phyloP scores from a whole-genome alignment of 2,329 filamentous ascomycete species.

The Akanthomyces lecanii region DNA sequence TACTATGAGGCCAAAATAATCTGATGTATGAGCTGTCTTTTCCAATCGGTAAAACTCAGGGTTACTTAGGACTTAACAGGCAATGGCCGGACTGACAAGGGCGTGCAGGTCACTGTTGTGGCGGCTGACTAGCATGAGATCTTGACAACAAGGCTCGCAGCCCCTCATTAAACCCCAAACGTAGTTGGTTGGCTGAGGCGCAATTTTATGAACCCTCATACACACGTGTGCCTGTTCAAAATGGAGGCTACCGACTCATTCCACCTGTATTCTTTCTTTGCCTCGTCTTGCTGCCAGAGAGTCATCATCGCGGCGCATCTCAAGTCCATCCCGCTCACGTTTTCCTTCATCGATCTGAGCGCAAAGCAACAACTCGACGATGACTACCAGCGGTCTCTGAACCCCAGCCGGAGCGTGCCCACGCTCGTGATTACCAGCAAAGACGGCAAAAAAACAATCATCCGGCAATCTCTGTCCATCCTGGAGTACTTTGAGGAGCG shows the following conservation, averaged over 20 bases:
- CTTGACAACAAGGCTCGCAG: too few relatives aligned
- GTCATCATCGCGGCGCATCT: slow-evolving; percentile 16
- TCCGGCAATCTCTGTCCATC: slow-evolving; percentile 6
- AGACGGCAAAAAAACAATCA: not conserved
- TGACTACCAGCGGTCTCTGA: not conserved
- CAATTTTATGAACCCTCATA: too few relatives aligned
- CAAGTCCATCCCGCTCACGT: slow-evolving; percentile 11
- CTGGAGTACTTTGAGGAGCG: slow-evolving; percentile 15
- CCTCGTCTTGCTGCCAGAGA: slow-evolving; percentile 11
- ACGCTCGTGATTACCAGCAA: slow-evolving; percentile 5
- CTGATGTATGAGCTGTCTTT: too few relatives aligned
- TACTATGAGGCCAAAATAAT: too few relatives aligned
- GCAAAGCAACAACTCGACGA: not conserved
- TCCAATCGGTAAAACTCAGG: too few relatives aligned
- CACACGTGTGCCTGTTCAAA: not conserved
- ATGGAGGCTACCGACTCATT: not conserved
- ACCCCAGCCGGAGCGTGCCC: slow-evolving; percentile 8
- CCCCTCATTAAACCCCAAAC: too few relatives aligned
- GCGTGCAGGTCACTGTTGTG: too few relatives aligned
- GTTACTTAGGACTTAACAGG: too few relatives aligned
- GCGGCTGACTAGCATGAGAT: too few relatives aligned
- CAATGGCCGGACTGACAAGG: too few relatives aligned
- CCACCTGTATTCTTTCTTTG: slow-evolving; percentile 7
- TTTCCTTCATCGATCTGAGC: not conserved
- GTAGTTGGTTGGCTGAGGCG: too few relatives aligned